Conservation (phyloP, 2,329 filamentous ascomycete species). For the Cryphonectria parasitica region DNA sequence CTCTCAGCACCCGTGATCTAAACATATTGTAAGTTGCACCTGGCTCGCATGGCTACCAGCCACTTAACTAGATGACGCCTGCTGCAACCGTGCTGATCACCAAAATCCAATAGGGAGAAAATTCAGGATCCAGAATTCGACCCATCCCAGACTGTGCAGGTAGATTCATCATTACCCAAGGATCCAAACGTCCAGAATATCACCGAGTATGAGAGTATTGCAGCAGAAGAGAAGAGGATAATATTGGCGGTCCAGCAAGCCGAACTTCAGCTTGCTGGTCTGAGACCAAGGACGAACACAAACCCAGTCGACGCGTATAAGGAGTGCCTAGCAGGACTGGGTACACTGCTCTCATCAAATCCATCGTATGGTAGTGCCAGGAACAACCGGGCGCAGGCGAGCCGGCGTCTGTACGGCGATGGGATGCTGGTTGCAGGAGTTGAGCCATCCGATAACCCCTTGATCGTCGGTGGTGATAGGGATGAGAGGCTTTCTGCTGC, state of each 20-base stretch:
- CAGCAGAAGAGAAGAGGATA: conserved; percentile 56
- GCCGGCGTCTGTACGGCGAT: conserved; percentile 66
- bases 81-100: conserved; percentile 11
- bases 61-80: not conserved
- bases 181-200: conserved; percentile 61
- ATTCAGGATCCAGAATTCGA: conserved; percentile 70
- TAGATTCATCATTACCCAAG: conserved; percentile 58
- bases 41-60: not conserved
- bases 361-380: conserved; percentile 73
- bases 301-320: conserved; percentile 52
- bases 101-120: conserved; percentile 47
- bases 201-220: conserved; percentile 54
- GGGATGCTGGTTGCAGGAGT: conserved; percentile 53
- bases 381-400: conserved; percentile 75
- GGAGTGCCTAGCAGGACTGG: conserved; percentile 53
- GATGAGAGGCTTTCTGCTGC: conserved; percentile 47
- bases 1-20: conserved; percentile 62
- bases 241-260: conserved; percentile 58
- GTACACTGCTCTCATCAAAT: conserved; percentile 57
- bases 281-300: conserved; percentile 41
- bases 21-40: conserved; percentile 51
- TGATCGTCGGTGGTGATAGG: conserved; percentile 44
- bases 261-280: conserved; percentile 56
- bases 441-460: conserved; percentile 43
- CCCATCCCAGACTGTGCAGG: conserved; percentile 55